Evolutionary conservation across 202 grass and related monocot species (phyloP).

Genomic region (Setaria italica): DNA sequence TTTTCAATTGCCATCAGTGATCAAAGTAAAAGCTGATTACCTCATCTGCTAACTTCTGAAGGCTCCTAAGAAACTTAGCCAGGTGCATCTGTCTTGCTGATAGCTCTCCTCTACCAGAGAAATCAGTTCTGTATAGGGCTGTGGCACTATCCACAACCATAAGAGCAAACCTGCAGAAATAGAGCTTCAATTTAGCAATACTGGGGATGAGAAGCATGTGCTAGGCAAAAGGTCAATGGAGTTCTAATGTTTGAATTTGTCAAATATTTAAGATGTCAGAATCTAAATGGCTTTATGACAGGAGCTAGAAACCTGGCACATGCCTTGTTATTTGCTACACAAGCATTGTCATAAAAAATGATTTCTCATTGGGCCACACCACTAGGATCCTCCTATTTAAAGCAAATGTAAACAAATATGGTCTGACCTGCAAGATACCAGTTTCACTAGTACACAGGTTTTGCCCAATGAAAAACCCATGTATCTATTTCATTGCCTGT

Average conservation of each 20-base stretch:
- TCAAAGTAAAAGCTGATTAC: conserved; percentile 44
- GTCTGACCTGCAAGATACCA: background rate
- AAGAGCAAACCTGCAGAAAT: conserved; percentile 72
- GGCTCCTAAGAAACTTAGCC: conserved; percentile 93
- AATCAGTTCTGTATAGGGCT: conserved; percentile 94
- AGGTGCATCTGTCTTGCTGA: conserved; percentile 99
- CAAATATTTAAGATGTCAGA: background rate
- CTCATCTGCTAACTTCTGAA: conserved; percentile 91
- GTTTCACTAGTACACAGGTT: background rate
- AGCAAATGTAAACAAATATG: conserved; percentile 24
- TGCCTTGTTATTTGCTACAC: conserved; percentile 10
- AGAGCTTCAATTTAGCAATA: conserved; percentile 11
- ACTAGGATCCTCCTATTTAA: conserved; percentile 8
- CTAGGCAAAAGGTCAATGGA: background rate
- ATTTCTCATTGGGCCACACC: background rate
- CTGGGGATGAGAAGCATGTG: background rate
- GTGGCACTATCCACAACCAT: conserved; percentile 96
- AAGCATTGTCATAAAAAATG: conserved; percentile 3
- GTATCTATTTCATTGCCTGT: background rate
- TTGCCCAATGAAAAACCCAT: background rate
- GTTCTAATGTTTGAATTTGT: background rate
- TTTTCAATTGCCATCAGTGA: background rate
- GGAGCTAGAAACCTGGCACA: conserved; percentile 7
- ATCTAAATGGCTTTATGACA: background rate
- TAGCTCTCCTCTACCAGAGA: conserved; percentile 90